Percentiles rank a stretch among this genome's conserved stretches.
phyloP scores from a whole-genome alignment of 345 rosid species.

The Barbarea vulgaris region DNA sequence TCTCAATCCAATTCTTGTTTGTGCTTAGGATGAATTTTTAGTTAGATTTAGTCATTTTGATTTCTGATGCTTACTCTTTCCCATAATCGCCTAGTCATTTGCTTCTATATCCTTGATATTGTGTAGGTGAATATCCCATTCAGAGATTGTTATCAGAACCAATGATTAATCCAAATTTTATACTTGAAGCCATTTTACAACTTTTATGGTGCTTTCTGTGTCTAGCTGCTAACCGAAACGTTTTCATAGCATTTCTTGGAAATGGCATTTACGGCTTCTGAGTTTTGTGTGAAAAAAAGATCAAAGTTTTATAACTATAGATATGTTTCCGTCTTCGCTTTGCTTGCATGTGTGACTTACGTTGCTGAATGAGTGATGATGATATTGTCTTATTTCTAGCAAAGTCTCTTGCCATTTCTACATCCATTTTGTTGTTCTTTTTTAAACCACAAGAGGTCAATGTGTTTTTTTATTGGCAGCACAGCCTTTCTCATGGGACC shows the following conservation, averaged over 20 bases:
- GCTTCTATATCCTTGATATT: not conserved
- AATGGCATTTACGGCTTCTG: not conserved
- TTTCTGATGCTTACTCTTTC: not conserved
- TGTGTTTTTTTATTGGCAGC: constrained; percentile 70
- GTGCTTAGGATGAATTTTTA: not conserved
- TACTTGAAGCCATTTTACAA: not conserved
- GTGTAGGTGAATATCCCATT: not conserved
- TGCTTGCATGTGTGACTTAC: not conserved
- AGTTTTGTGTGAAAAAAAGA: not conserved
- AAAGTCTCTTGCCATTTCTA: not conserved
- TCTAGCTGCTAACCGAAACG: not conserved
- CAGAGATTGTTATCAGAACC: not conserved
- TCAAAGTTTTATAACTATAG: not conserved
- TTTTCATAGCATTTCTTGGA: not conserved
- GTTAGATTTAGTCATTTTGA: not conserved
- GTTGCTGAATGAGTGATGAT: not conserved
- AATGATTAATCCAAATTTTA: not conserved
- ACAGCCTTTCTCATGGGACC: constrained; percentile 93
- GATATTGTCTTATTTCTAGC: not conserved
- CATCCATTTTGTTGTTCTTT: constrained; percentile 3
- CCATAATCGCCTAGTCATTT: not conserved
- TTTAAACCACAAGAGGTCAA: constrained; percentile 29
- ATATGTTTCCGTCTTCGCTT: not conserved
- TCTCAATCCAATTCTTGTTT: not conserved
- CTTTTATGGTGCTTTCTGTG: not conserved